Percentiles rank a stretch among this genome's conserved stretches.
Conservation (phyloP, 176 grass and related monocot genomes). For the Zea luxurians region DNA sequence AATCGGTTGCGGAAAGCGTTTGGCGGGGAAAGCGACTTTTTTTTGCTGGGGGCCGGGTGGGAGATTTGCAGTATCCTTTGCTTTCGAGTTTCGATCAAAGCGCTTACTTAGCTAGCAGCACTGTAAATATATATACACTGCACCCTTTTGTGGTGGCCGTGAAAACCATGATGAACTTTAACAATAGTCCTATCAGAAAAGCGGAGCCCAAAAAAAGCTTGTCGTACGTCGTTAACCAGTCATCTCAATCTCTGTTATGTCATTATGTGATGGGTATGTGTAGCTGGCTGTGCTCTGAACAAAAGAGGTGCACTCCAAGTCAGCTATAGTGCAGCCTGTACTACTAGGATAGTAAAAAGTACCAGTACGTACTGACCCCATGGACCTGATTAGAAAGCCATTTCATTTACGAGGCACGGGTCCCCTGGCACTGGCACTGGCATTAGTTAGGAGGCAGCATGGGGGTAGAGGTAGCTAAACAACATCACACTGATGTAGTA, state of each 20-base stretch:
- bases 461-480: too few species aligned
- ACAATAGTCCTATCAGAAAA: neutral
- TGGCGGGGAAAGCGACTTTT: constrained; percentile 21
- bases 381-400: neutral
- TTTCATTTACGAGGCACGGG: constrained; percentile 10
- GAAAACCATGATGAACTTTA: constrained; percentile 14
- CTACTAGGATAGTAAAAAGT: neutral
- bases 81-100: constrained; percentile 11
- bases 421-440: too few species aligned
- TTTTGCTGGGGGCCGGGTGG: neutral
- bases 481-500: too few species aligned
- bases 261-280: neutral
- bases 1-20: constrained; percentile 23
- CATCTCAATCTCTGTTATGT: neutral
- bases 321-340: constrained; percentile 6
- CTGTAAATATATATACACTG: neutral
- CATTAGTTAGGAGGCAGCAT: too few species aligned
- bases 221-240: neutral
- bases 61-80: constrained; percentile 26
- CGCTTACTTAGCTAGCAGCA: constrained; percentile 17
- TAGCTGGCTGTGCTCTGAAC: neutral
- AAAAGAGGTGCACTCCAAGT: constrained; percentile 33
- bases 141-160: neutral
- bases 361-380: neutral
- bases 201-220: neutral